These are phyloP conservation scores for Fusarium nodosum DNA, from an alignment of 2,329 filamentous ascomycete genomes.

Conservation along the genomic window DNA sequence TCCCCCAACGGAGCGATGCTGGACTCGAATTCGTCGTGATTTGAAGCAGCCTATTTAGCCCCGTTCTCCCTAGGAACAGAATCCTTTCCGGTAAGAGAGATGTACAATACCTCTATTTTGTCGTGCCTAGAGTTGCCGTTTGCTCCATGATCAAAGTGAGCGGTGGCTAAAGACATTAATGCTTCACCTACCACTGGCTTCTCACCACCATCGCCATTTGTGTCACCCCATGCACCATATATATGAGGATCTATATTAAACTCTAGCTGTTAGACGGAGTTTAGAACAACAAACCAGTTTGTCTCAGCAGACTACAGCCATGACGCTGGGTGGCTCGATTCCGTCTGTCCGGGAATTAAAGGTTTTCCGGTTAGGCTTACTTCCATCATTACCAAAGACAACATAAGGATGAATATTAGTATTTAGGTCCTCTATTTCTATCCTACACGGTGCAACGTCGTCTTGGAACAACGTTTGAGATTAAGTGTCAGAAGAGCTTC, in stretches of 20 bases:
- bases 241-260: slow-evolving; percentile 49
- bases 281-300: slow-evolving; percentile 55
- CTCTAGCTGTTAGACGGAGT: no score
- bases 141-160: slow-evolving; percentile 62
- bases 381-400: slow-evolving; percentile 65
- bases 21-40: slow-evolving; percentile 58
- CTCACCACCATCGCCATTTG: slow-evolving; percentile 63
- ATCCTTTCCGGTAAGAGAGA: slow-evolving; percentile 67
- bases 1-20: slow-evolving; percentile 1
- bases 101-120: slow-evolving; percentile 69
- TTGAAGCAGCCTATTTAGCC: slow-evolving; percentile 66
- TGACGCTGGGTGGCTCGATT: slow-evolving; percentile 64
- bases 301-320: slow-evolving; percentile 67
- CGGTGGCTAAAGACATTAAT: slow-evolving; percentile 65
- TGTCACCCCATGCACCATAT: slow-evolving; percentile 71
- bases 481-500: slow-evolving; percentile 14
- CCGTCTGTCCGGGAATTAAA: slow-evolving; percentile 60
- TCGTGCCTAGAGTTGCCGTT: slow-evolving; percentile 61
- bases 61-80: slow-evolving; percentile 66
- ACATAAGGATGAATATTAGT: slow-evolving; percentile 66
- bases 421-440: slow-evolving; percentile 59
- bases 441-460: slow-evolving; percentile 53
- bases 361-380: slow-evolving; percentile 49
- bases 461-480: slow-evolving; percentile 60
- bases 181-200: slow-evolving; percentile 64